Evolutionary conservation across 495 filamentous ascomycete species (phyloP), one percentile per base, ranked within the genome.

Genomic region (Extremus antarcticus): DNA sequence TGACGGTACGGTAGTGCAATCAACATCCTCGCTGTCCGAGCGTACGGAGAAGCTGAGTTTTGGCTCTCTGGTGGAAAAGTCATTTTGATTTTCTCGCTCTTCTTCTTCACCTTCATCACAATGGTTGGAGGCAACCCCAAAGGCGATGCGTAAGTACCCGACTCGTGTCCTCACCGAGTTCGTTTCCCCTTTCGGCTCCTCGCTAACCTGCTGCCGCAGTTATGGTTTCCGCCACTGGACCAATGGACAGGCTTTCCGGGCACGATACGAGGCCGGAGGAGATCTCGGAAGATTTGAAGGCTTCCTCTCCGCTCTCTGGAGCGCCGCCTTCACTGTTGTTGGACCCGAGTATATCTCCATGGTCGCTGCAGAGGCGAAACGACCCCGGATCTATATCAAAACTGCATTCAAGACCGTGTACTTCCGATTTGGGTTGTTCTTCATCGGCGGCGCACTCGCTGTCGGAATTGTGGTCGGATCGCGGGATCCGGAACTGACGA

Each of bases 171-270:
- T n/a, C n/a, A n/a, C n/a, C n/a, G n/a, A n/a, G n/a, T n/a, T n/a
- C n/a, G n/a, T n/a, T 68, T 84, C 20, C 84, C 84, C 1, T 89
- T 88, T 68, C 70, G 76, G 43, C n/a, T n/a, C n/a, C n/a, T n/a
- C n/a, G n/a, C n/a, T n/a, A n/a, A n/a, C n/a, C n/a, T n/a, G n/a
- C n/a, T n/a, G n/a, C n/a, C n/a, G n/a, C n/a, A n/a, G n/a, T n/a
- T 74, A 73, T 57, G 75, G 73, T 1, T 78, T 76, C 45, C 63
- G 69, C 2, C 70, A 76, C 51, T 76, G 72, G 72, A 62, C 64
- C 9, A 60, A 67, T n/a, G 67, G 70, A 3, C 70, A 68, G 15
- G 64, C 72, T 0, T 76, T 73, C 53, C 66, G 66, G 2, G 66
- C 66, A 22, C 67, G 70, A 13, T 23, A 21, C 55, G 55, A 59